Evolutionary conservation across 2,329 filamentous ascomycete species (phyloP).

Genomic region (Orbilia blumenaviensis): DNA sequence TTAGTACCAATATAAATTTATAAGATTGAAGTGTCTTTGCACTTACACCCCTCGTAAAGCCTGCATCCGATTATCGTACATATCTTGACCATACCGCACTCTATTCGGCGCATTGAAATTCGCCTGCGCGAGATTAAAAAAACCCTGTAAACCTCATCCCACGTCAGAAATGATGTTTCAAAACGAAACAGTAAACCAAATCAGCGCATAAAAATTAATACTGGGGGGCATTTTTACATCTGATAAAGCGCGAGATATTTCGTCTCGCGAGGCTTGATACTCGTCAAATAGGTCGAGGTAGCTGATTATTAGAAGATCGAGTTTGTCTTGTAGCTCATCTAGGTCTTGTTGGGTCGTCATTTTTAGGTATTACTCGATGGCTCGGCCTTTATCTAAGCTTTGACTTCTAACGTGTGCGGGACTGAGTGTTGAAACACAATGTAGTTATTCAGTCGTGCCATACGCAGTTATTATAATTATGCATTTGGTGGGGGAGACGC

Average conservation of each 20-base stretch:
- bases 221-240: not conserved
- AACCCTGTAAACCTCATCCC: constrained; percentile 61
- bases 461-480: too few relatives aligned
- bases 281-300: constrained; percentile 63
- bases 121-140: constrained; percentile 64
- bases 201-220: constrained; percentile 6
- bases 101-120: constrained; percentile 63
- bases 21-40: not conserved
- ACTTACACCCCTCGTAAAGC: constrained; percentile 62
- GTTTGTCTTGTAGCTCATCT: constrained; percentile 58
- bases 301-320: constrained; percentile 62
- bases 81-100: constrained; percentile 62
- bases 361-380: not conserved
- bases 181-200: constrained; percentile 56
- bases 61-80: constrained; percentile 66
- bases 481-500: not conserved
- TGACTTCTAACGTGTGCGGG: not conserved
- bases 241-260: constrained; percentile 57
- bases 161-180: constrained; percentile 11
- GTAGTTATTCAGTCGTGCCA: not conserved
- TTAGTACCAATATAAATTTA: not conserved
- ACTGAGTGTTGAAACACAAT: not conserved
- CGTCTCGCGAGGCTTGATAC: constrained; percentile 62
- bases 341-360: constrained; percentile 36
- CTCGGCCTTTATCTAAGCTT: not conserved